Evolutionary conservation across 2,329 filamentous ascomycete genomes (phyloP), one percentile per base, ranked within the genome.

Genomic region (Penicillium nordicum): DNA sequence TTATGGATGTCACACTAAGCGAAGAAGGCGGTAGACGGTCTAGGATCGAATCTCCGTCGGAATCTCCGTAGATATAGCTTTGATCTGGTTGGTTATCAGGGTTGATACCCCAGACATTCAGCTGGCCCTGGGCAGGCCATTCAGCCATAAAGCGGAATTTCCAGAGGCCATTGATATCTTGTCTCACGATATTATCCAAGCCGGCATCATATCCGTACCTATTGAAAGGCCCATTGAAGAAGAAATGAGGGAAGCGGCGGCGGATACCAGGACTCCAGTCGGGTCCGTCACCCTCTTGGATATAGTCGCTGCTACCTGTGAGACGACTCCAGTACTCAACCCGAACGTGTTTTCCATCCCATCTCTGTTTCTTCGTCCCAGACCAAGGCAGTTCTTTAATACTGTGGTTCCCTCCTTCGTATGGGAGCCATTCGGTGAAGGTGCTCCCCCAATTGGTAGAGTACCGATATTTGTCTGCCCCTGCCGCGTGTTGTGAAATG

Each of bases 21-120:
- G 82, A 83, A 11, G 80, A 82, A 5, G 84, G 85, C 1, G 84
- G 82, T 34, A 88, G 76, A 38, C 84, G 82, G 67, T 88, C 85
- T 21, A 87, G 72, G 6, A 88, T 76, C 3, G 76, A 77, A 66
- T 88, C 84, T 27, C 76, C 75, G 63, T 88, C 82, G 14, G 85
- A 79, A 66, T 88, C 85, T 23, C 86, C 86, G 58, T 80, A 82
- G 2, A 85, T 79, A 53, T 77, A 79, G 8, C 80, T 80, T 57
- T 84, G 78, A 68, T 88, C 85, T 0, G 85, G 84, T 62, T 82
- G 73, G 21, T 84, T 84, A 68, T 87, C 80, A 0, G 81, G 79
- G 63, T 87, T 85, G 67, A 87, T 84, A 50, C 85, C 86, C 85
- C 86, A 88, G 5, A 86, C 78, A 61, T 87, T 88, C 57, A 87